A percentile compares a stretch with the other conserved stretches of the same genome.
Conservation (phyloP, 1,139 yeast species). For the Kodamaea derodonti region DNA sequence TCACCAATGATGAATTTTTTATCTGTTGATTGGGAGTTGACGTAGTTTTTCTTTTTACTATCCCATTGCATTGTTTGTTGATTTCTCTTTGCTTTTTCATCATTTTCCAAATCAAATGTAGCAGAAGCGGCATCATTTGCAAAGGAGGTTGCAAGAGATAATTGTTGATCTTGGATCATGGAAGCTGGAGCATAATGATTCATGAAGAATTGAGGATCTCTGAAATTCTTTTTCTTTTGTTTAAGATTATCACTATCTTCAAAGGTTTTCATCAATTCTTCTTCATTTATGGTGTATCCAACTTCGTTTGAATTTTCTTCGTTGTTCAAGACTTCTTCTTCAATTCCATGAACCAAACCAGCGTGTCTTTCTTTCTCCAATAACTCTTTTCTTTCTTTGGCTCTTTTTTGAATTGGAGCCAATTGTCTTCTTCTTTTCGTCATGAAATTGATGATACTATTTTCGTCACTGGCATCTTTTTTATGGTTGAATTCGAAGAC, state of each 20-base stretch:
- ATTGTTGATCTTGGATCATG: constrained; percentile 81
- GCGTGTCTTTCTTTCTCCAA: constrained; percentile 73
- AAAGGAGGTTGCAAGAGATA: constrained; percentile 59
- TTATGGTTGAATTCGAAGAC: constrained; percentile 82
- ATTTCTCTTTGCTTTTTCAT: constrained; percentile 64
- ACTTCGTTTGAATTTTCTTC: constrained; percentile 38
- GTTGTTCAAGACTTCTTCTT: constrained; percentile 62
- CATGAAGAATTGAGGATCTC: constrained; percentile 81
- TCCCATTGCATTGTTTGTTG: constrained; percentile 89
- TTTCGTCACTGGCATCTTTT: constrained; percentile 47
- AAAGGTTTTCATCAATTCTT: constrained; percentile 24
- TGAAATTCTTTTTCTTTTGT: constrained; percentile 43
- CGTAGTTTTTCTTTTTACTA: constrained; percentile 85
- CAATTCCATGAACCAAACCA: constrained; percentile 69
- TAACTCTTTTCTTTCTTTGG: constrained; percentile 65
- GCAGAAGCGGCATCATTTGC: constrained; percentile 82
- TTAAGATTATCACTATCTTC: constrained; percentile 55
- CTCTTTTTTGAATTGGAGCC: constrained; percentile 81
- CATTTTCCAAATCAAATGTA: constrained; percentile 78
- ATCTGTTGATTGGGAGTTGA: constrained; percentile 76
- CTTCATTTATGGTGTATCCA: constrained; percentile 49
- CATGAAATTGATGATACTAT: constrained; percentile 79
- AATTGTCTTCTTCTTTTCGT: constrained; percentile 78
- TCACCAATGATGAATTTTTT: constrained; percentile 91
- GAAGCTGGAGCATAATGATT: constrained; percentile 87